Percentiles rank a stretch among this genome's conserved stretches.
phyloP scores from a whole-genome alignment of 768 basidiomycete species.

The Xerocomellus dryophilus region DNA sequence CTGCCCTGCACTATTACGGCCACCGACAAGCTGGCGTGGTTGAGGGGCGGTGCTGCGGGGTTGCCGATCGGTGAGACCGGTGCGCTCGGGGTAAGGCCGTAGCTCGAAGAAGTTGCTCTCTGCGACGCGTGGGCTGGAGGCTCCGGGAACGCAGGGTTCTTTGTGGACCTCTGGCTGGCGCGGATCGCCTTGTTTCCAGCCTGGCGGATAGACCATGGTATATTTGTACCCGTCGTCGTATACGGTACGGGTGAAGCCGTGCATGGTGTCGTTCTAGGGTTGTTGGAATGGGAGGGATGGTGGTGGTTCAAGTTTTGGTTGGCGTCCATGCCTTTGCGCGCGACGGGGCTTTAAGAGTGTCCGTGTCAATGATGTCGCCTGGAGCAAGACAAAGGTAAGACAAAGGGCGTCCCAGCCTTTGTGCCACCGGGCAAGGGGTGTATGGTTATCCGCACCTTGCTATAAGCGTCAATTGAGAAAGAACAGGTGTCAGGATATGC shows the following conservation, averaged over 20 bases:
- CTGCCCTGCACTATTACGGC: background rate
- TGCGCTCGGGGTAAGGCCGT: background rate
- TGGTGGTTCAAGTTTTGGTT: background rate
- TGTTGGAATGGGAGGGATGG: background rate
- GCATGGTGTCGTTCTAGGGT: background rate
- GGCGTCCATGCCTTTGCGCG: background rate
- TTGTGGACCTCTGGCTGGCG: background rate
- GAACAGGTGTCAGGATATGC: background rate
- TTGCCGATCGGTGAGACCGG: background rate
- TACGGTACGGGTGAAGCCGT: conserved; percentile 8
- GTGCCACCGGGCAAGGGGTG: background rate
- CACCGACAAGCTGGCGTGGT: too few species aligned
- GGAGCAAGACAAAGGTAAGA: background rate
- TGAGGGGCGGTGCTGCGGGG: background rate
- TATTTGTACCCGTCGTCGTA: conserved; percentile 6
- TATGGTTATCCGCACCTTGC: background rate
- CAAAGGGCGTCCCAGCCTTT: background rate
- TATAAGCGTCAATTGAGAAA: background rate
- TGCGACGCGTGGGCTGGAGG: background rate
- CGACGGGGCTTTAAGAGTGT: background rate
- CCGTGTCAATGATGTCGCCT: background rate
- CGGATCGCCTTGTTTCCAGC: conserved; percentile 3
- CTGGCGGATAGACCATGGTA: conserved; percentile 8
- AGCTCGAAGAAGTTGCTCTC: background rate
- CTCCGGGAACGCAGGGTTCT: background rate